Percentiles rank a stretch among this genome's conserved stretches.
Evolutionary conservation across 306 rosid genomes (phyloP).

Genomic region (Cajanus cajan): DNA sequence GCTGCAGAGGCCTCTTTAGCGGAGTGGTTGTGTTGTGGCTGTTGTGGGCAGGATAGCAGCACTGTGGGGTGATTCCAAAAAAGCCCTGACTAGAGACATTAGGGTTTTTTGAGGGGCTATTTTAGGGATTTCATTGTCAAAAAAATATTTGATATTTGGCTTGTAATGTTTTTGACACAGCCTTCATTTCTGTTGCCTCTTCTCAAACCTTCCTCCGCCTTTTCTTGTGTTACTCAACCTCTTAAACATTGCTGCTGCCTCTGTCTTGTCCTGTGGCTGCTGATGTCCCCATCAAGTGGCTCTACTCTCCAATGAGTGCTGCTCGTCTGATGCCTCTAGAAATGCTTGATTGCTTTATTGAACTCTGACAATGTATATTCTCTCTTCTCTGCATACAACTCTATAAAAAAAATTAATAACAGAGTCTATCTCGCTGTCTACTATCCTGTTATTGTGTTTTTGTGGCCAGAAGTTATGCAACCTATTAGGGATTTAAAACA

Average conservation of each 20-base stretch:
- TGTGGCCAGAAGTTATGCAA: neutral
- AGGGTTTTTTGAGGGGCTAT: neutral
- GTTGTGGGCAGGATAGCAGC: neutral
- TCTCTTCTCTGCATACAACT: neutral
- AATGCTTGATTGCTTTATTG: neutral
- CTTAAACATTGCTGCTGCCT: neutral
- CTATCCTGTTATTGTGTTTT: neutral
- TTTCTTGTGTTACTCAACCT: neutral
- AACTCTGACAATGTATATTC: neutral
- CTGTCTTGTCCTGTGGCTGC: neutral
- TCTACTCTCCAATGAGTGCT: neutral
- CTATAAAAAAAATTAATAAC: neutral
- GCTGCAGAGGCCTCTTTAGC: no score
- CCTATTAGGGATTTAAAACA: neutral
- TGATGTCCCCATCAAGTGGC: neutral
- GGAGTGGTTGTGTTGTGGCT: no score
- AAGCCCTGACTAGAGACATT: neutral
- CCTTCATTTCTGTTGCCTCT: neutral
- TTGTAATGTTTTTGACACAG: neutral
- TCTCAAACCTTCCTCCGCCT: neutral
- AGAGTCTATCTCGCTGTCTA: no score
- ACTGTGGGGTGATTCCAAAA: neutral
- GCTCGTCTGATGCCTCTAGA: neutral
- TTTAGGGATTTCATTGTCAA: neutral
- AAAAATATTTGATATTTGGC: neutral